A percentile compares a stretch with the other conserved stretches of the same genome.
Evolutionary conservation across 208 protist genomes (phyloP).

Genomic region (Blechomonas ayalai): DNA sequence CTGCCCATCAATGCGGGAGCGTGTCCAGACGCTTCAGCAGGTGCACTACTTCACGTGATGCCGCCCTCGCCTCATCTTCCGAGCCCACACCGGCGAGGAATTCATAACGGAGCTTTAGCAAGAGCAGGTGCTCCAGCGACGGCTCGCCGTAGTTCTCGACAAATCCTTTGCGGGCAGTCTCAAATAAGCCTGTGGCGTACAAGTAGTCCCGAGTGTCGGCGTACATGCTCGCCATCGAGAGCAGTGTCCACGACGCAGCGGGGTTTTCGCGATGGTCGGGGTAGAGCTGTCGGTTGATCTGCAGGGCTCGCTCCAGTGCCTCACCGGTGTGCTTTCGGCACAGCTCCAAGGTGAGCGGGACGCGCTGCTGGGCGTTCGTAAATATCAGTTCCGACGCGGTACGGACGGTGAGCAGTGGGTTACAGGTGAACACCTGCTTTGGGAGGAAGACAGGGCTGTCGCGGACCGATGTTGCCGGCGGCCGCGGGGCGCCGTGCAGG

Average conservation of each 20-base stretch:
- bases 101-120: conserved; percentile 69
- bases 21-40: conserved; percentile 59
- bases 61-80: conserved; percentile 73
- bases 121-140: conserved; percentile 46
- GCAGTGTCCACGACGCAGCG: conserved; percentile 46
- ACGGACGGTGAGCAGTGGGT: conserved; percentile 42
- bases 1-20: conserved; percentile 14
- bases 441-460: conserved; percentile 73
- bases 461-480: conserved; percentile 21
- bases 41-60: conserved; percentile 65
- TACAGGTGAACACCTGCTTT: conserved; percentile 62
- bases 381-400: conserved; percentile 61
- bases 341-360: conserved; percentile 29
- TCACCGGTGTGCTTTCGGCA: conserved; percentile 46
- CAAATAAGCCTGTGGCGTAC: conserved; percentile 79
- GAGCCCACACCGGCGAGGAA: conserved; percentile 81
- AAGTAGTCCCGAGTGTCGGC: conserved; percentile 87
- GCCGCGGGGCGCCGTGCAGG: conserved; percentile 35
- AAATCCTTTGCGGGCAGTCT: conserved; percentile 55
- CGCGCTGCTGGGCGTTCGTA: conserved; percentile 24
- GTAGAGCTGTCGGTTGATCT: conserved; percentile 65
- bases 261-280: conserved; percentile 48
- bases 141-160: conserved; percentile 49
- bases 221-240: conserved; percentile 75
- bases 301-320: conserved; percentile 56